phyloP scores from a whole-genome alignment of 306 rosid species.

The Casuarina glauca region DNA sequence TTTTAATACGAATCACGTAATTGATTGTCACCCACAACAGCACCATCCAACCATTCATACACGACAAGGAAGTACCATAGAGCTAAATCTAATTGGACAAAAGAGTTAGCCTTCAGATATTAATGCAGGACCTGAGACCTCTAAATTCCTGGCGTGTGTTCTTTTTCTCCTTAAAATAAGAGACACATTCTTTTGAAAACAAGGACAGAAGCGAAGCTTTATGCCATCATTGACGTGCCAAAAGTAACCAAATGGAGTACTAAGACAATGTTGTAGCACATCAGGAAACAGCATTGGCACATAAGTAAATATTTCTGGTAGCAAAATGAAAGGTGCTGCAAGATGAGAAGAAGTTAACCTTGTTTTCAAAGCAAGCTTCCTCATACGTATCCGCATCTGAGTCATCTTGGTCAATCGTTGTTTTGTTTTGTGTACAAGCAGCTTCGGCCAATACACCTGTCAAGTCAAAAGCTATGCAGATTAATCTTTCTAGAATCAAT shows the following conservation, averaged over 20 bases:
- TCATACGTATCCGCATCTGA: slow-evolving; percentile 92
- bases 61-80: not conserved
- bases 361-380: slow-evolving; percentile 87
- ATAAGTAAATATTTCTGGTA: not conserved
- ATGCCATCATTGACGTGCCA: not conserved
- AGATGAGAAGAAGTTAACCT: slow-evolving; percentile 43
- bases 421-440: slow-evolving; percentile 85
- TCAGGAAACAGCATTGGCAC: not conserved
- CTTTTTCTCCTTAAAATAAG: not conserved
- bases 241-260: not conserved
- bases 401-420: slow-evolving; percentile 95
- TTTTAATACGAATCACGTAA: not conserved
- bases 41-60: not conserved
- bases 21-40: not conserved
- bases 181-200: not conserved
- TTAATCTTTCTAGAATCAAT: slow-evolving; percentile 2
- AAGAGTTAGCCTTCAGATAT: not conserved
- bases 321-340: not conserved
- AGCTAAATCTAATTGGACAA: not conserved
- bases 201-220: not conserved
- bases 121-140: not conserved
- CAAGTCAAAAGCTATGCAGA: slow-evolving; percentile 17
- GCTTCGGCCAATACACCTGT: slow-evolving; percentile 94
- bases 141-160: not conserved
- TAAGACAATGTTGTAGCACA: not conserved